These are phyloP conservation scores for Platismatia glauca DNA, from an alignment of 495 filamentous ascomycete genomes.

Conservation along the genomic window DNA sequence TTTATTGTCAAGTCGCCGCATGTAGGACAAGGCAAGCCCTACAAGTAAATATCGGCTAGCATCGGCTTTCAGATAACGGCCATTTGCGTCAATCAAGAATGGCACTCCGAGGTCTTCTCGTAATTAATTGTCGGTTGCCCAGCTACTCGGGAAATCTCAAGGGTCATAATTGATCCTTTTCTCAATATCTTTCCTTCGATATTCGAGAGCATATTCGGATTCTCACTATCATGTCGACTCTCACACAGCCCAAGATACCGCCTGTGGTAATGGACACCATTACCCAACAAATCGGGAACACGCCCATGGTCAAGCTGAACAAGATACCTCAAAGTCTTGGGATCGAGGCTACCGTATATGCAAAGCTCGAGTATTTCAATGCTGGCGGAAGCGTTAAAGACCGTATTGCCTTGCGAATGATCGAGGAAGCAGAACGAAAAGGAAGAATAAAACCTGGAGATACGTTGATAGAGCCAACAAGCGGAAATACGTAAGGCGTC, in stretches of 20 bases:
- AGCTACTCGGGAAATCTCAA: background rate
- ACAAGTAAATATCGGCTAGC: background rate
- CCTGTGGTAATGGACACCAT: conserved; percentile 51
- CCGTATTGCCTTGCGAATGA: conserved; percentile 93
- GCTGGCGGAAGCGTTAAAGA: conserved; percentile 97
- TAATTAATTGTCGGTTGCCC: too few relatives aligned
- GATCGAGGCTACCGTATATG: conserved; percentile 84
- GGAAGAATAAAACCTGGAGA: conserved; percentile 96
- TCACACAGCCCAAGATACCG: conserved; percentile 40
- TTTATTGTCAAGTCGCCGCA: too few relatives aligned
- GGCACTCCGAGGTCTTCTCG: too few relatives aligned
- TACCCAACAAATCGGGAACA: conserved; percentile 78
- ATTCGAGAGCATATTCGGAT: background rate
- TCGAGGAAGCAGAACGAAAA: conserved; percentile 84
- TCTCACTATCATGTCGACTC: conserved; percentile 38
- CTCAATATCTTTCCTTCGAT: background rate
- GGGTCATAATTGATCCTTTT: background rate
- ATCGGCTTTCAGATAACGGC: background rate
- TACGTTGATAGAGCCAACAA: conserved; percentile 94
- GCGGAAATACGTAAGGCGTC: conserved; percentile 74
- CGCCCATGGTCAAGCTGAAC: conserved; percentile 87
- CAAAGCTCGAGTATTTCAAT: conserved; percentile 94
- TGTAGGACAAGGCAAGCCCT: too few relatives aligned
- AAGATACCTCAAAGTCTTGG: conserved; percentile 81
- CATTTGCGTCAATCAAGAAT: background rate